Evolutionary conservation across 805 yeast species (phyloP), one percentile per base, ranked within the genome.

Genomic region (Huiozyma sinensis): DNA sequence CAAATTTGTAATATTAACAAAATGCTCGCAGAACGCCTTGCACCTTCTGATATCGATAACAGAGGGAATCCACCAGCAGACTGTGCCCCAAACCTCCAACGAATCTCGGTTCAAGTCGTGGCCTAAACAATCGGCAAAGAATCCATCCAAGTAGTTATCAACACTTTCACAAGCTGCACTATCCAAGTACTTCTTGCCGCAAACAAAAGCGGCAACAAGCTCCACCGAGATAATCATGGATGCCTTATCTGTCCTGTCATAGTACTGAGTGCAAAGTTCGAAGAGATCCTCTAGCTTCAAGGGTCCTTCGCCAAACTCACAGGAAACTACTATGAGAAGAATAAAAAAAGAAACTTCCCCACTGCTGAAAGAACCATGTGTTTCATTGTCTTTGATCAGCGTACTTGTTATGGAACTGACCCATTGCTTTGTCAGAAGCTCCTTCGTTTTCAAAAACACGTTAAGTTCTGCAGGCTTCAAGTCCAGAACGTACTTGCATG

Each of bases 161-260:
- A 81, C 65, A 7, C 52, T 49, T 2, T 50, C 47, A 7, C 64
- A 36, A 32, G 63, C 57, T 3, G 64, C 65, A 0, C 58, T 51
- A 2, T 64, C 57, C n/a, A 76, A 67, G 43, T 57, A 63, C 43
- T 66, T 69, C 6, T 78, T 66, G 2, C 77, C 65, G 6, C 76
- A 55, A 13, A 84, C 56, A 6, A 87, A 51, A 2, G 89, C 94
- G 12, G 79, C 71, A 29, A 80, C 64, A 1, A 85, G 58, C 58
- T 89, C 97, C 44, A 86, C 76, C 1, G 74, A 69, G 8, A 82
- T 79, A 29, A 92, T 78, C 57, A 89, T 94, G 2, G 83, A 67
- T 11, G 86, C 76, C 52, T 81, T 83, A 46, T 87, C 95, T 45
- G 77, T 80, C 29, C 71, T 68, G 10, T 75, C 74, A 54, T 81